These are phyloP conservation scores for Gastrolobium bilobum DNA, from an alignment of 306 rosid species.

Conservation along the genomic window DNA sequence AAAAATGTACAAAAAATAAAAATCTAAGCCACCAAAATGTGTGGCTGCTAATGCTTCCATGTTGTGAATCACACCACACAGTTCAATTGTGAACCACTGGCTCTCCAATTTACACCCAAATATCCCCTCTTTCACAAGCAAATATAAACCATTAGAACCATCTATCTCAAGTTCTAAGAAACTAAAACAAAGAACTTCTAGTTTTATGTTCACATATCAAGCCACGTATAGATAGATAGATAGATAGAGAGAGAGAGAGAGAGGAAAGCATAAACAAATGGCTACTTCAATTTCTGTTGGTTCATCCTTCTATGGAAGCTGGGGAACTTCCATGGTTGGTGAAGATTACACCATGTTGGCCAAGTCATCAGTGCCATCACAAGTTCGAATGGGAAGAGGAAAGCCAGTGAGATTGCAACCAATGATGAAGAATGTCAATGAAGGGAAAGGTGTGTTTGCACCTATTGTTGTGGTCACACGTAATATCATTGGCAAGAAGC, in stretches of 20 bases:
- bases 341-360: constrained; percentile 68
- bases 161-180: constrained; percentile 38
- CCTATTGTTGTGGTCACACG: constrained; percentile 82
- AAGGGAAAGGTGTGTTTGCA: constrained; percentile 96
- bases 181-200: not conserved
- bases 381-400: constrained; percentile 60
- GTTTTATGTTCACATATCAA: constrained; percentile 25
- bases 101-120: constrained; percentile 68
- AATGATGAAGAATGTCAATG: constrained; percentile 95
- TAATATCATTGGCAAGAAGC: constrained; percentile 84
- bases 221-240: not conserved
- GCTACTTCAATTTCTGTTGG: constrained; percentile 71
- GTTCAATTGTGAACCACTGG: constrained; percentile 72
- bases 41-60: constrained; percentile 58
- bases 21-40: constrained; percentile 65
- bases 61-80: constrained; percentile 45
- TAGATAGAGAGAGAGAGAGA: not conserved
- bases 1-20: constrained; percentile 27
- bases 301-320: constrained; percentile 79
- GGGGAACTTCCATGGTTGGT: constrained; percentile 78
- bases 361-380: constrained; percentile 65
- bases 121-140: constrained; percentile 61
- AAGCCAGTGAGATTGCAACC: constrained; percentile 72
- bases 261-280: constrained; percentile 52
- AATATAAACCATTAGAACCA: constrained; percentile 54